Percentiles rank a stretch among this genome's conserved stretches.
phyloP scores from a whole-genome alignment of 225 moss, liverwort and hornwort genomes.

The Marchantia polymorpha region DNA sequence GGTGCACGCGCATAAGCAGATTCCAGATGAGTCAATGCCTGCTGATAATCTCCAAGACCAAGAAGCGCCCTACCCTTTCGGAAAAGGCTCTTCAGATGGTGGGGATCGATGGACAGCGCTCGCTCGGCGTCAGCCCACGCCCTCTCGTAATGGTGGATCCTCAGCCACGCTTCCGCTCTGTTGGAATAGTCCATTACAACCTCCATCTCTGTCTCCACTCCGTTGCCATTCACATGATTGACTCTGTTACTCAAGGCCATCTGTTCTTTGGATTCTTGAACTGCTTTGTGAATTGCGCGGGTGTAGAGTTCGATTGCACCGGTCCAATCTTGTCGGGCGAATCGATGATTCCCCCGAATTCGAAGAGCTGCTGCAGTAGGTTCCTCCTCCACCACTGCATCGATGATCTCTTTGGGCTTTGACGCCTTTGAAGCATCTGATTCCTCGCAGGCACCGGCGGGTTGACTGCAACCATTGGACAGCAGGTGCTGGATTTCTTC shows the following conservation, averaged over 20 bases:
- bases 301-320: slow-evolving; percentile 70
- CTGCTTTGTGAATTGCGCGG: slow-evolving; percentile 56
- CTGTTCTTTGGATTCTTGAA: slow-evolving; percentile 54
- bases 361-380: slow-evolving; percentile 56
- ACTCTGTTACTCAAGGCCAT: not conserved
- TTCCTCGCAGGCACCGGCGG: not conserved
- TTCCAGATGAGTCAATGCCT: slow-evolving; percentile 66
- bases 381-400: slow-evolving; percentile 27
- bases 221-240: slow-evolving; percentile 15
- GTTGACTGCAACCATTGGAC: not conserved
- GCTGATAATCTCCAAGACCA: slow-evolving; percentile 69
- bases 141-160: slow-evolving; percentile 66
- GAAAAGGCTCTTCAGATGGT: slow-evolving; percentile 85
- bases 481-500: too few species aligned
- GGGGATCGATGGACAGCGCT: slow-evolving; percentile 62
- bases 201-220: slow-evolving; percentile 53
- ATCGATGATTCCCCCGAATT: slow-evolving; percentile 67
- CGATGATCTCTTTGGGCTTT: not conserved
- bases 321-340: slow-evolving; percentile 60
- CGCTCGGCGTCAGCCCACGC: slow-evolving; percentile 71
- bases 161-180: slow-evolving; percentile 84
- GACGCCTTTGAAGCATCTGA: not conserved
- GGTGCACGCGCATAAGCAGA: slow-evolving; percentile 71
- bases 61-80: slow-evolving; percentile 83
- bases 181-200: slow-evolving; percentile 86